phyloP scores from a whole-genome alignment of 441 rosid species.

The Populus hybrid region DNA sequence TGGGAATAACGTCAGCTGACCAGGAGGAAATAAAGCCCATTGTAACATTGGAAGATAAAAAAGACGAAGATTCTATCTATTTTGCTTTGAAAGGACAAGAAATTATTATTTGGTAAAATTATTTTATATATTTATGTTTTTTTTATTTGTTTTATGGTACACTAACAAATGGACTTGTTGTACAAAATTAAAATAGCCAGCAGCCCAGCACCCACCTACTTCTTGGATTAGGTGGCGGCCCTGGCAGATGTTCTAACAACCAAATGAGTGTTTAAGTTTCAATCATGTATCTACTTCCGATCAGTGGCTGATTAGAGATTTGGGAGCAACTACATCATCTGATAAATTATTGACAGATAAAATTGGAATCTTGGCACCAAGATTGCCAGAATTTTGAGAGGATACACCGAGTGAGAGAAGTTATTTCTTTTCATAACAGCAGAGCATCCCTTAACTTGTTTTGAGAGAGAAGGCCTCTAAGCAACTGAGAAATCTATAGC shows the following conservation, averaged over 20 bases:
- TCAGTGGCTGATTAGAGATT: background rate
- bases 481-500: background rate
- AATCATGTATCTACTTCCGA: background rate
- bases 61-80: no score
- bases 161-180: background rate
- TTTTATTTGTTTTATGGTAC: no score
- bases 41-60: background rate
- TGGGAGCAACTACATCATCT: background rate
- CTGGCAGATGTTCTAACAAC: conserved; percentile 10
- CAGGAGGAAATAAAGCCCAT: background rate
- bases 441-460: background rate
- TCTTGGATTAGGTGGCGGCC: conserved; percentile 10
- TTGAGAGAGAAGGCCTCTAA: background rate
- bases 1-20: background rate
- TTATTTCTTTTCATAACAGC: background rate
- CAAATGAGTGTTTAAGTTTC: conserved; percentile 4
- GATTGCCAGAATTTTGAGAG: background rate
- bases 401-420: background rate
- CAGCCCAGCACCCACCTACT: conserved; percentile 22
- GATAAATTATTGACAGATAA: background rate
- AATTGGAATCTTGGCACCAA: background rate
- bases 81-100: background rate
- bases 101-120: background rate
- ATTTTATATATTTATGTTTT: background rate
- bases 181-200: conserved; percentile 2